Evolutionary conservation across 164 flowering plant genomes (phyloP).

Genomic region (Sextonia rubra): DNA sequence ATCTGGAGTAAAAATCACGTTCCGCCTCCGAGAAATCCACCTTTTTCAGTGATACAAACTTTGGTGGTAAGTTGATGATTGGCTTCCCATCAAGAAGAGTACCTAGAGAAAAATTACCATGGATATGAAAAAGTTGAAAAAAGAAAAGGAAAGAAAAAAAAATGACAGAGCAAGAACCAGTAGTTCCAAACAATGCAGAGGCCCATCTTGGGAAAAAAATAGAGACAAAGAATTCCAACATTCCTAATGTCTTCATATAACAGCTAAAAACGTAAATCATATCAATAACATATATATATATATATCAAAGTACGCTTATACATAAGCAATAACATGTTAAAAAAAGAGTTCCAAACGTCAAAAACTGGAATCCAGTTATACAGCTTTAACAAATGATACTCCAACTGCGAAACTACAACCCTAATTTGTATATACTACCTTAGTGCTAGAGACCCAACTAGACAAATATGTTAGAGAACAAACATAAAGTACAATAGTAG

Average conservation of each 20-base stretch:
- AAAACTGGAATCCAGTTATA: too few relatives aligned
- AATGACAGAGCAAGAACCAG: background rate
- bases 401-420: too few relatives aligned
- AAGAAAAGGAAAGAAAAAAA: background rate
- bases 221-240: background rate
- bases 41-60: constrained; percentile 44
- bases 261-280: background rate
- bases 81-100: constrained; percentile 81
- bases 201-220: background rate
- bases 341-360: too few relatives aligned
- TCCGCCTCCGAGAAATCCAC: constrained; percentile 83
- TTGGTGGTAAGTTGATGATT: constrained; percentile 79
- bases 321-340: too few relatives aligned
- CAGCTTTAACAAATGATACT: too few relatives aligned
- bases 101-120: constrained; percentile 32
- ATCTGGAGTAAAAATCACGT: constrained; percentile 65
- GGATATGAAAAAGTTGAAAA: background rate
- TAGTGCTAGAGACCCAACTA: too few relatives aligned
- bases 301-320: too few relatives aligned
- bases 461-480: background rate
- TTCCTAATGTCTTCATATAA: background rate
- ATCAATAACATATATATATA: too few relatives aligned
- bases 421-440: too few relatives aligned
- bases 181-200: background rate
- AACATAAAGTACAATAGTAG: background rate